A percentile compares a stretch with the other conserved stretches of the same genome.
phyloP scores from a whole-genome alignment of 2,329 filamentous ascomycete genomes.

The Aspergillus ibericus region DNA sequence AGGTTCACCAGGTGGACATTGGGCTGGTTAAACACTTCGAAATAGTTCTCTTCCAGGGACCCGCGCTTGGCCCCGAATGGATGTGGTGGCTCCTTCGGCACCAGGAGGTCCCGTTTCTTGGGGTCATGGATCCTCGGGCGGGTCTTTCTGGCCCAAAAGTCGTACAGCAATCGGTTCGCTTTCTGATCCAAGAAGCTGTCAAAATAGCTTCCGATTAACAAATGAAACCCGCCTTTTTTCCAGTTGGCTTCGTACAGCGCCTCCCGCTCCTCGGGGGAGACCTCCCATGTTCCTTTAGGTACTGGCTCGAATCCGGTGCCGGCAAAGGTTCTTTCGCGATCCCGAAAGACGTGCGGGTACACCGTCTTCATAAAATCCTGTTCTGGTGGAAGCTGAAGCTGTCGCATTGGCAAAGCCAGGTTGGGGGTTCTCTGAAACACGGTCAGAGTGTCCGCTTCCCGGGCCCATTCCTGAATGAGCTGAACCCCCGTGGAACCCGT shows the following conservation, averaged over 20 bases:
- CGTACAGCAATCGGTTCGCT: slow-evolving; percentile 55
- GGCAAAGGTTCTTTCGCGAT: slow-evolving; percentile 53
- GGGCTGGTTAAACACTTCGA: slow-evolving; percentile 49
- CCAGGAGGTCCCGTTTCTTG: slow-evolving; percentile 52
- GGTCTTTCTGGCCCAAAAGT: slow-evolving; percentile 57
- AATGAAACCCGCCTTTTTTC: slow-evolving; percentile 55
- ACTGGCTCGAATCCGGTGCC: slow-evolving; percentile 56
- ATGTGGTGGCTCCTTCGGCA: slow-evolving; percentile 55
- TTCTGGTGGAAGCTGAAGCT: slow-evolving; percentile 49
- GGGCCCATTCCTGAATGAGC: slow-evolving; percentile 58
- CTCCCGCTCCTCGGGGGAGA: slow-evolving; percentile 48
- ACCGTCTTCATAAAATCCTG: slow-evolving; percentile 47
- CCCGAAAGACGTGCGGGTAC: slow-evolving; percentile 53
- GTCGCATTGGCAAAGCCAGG: slow-evolving; percentile 61
- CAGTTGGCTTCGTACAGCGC: slow-evolving; percentile 52
- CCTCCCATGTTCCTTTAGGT: slow-evolving; percentile 56
- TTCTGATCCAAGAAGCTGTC: slow-evolving; percentile 50
- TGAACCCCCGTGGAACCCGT: slow-evolving; percentile 57
- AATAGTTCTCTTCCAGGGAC: slow-evolving; percentile 52
- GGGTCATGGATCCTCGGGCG: slow-evolving; percentile 54
- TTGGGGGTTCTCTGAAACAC: slow-evolving; percentile 66
- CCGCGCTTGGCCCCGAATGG: slow-evolving; percentile 56
- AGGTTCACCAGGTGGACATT: slow-evolving; percentile 52
- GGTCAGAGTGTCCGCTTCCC: slow-evolving; percentile 52
- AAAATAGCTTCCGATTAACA: slow-evolving; percentile 53